Evolutionary conservation across 371 early-diverging fungal genomes (phyloP).

Genomic region (Mortierella sp.): DNA sequence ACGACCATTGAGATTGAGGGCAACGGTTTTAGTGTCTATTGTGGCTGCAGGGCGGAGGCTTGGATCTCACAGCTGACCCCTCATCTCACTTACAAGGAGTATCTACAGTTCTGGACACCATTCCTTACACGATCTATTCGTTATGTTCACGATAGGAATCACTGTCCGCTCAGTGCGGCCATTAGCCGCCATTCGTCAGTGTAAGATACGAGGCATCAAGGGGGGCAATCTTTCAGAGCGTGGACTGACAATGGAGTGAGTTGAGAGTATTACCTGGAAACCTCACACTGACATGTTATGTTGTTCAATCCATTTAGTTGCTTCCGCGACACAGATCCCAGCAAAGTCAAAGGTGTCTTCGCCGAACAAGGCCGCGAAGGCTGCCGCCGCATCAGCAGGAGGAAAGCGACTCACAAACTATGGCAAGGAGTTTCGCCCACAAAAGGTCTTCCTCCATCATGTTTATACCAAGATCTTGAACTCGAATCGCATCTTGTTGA

Average conservation of each 20-base stretch:
- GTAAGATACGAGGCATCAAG: slow-evolving; percentile 10
- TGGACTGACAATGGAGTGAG: neutral
- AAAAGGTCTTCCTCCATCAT: slow-evolving; percentile 59
- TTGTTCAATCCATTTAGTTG: slow-evolving; percentile 14
- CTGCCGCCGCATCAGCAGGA: slow-evolving; percentile 19
- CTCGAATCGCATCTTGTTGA: slow-evolving; percentile 66
- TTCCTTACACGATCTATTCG: too few relatives aligned
- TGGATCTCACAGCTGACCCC: too few relatives aligned
- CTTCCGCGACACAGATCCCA: slow-evolving; percentile 30
- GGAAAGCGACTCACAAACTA: slow-evolving; percentile 48
- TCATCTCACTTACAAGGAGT: too few relatives aligned
- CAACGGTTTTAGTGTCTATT: too few relatives aligned
- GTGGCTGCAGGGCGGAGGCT: too few relatives aligned
- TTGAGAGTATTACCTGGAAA: neutral
- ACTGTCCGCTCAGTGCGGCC: slow-evolving; percentile 34
- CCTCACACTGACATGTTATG: neutral
- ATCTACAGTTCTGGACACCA: too few relatives aligned
- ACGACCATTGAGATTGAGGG: too few relatives aligned
- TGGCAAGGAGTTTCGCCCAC: slow-evolving; percentile 54
- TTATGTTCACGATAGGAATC: slow-evolving; percentile 19
- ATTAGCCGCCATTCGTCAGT: slow-evolving; percentile 31
- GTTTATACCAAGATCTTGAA: slow-evolving; percentile 61
- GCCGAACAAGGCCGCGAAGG: slow-evolving; percentile 15
- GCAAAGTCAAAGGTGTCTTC: slow-evolving; percentile 16
- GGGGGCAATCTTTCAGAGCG: too few relatives aligned